A percentile compares a stretch with the other conserved stretches of the same genome.
Evolutionary conservation across 495 filamentous ascomycete genomes (phyloP).

Genomic region (Acidiella bohemica): DNA sequence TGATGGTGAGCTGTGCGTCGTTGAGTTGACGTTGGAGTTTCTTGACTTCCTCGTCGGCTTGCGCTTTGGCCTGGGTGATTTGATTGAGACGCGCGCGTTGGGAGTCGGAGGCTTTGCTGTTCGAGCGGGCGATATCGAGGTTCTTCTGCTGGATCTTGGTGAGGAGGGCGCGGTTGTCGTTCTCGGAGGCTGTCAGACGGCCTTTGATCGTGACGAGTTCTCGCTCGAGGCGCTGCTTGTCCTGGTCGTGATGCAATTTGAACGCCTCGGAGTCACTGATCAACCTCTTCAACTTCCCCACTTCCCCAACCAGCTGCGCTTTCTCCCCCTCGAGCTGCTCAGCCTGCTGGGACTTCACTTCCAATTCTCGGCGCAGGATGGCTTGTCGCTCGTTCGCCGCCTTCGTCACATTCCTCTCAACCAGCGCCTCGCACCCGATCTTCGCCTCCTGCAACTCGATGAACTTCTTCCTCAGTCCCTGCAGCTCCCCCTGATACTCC

Average conservation of each 20-base stretch:
- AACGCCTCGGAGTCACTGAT: constrained; percentile 82
- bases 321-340: constrained; percentile 66
- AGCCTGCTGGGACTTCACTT: constrained; percentile 53
- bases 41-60: constrained; percentile 70
- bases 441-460: constrained; percentile 72
- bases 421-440: constrained; percentile 62
- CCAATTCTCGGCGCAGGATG: constrained; percentile 63
- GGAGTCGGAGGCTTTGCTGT: constrained; percentile 70
- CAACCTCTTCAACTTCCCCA: constrained; percentile 67
- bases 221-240: constrained; percentile 81
- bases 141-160: constrained; percentile 98
- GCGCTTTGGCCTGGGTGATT: constrained; percentile 73
- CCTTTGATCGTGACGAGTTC: constrained; percentile 90
- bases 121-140: constrained; percentile 85
- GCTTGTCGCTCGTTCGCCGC: constrained; percentile 72
- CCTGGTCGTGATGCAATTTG: constrained; percentile 74
- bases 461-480: constrained; percentile 68
- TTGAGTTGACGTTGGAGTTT: constrained; percentile 73
- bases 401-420: constrained; percentile 64
- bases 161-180: constrained; percentile 86
- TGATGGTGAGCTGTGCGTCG: constrained; percentile 71
- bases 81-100: constrained; percentile 63
- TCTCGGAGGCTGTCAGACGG: constrained; percentile 81
- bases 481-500: constrained; percentile 73
- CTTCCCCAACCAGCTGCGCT: constrained; percentile 53